Evolutionary conservation across 108 stramenopile genomes (phyloP).

Genomic region (Cylindrotheca closterium): DNA sequence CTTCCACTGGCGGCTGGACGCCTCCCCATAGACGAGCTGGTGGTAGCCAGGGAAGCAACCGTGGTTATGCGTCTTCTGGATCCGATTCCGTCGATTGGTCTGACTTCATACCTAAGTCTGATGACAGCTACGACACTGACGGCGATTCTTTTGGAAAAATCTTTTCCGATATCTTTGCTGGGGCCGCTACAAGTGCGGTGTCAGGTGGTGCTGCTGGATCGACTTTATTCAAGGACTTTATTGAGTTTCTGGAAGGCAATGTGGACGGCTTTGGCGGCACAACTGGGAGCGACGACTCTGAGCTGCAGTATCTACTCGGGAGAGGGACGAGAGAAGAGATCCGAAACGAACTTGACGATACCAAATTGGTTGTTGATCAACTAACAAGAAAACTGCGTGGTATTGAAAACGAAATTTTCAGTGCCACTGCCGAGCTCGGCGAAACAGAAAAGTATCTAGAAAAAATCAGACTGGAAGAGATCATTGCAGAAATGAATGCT

Average conservation of each 20-base stretch:
- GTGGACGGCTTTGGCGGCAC: constrained; percentile 52
- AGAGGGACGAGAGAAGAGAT: constrained; percentile 66
- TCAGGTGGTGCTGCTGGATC: constrained; percentile 33
- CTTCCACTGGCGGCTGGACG: constrained; percentile 36
- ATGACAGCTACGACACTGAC: constrained; percentile 66
- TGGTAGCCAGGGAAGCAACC: constrained; percentile 20
- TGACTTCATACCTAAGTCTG: constrained; percentile 77
- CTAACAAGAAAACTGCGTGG: constrained; percentile 49
- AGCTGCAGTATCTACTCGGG: constrained; percentile 48
- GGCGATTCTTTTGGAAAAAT: constrained; percentile 81
- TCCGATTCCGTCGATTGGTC: constrained; percentile 51
- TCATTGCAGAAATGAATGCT: constrained; percentile 63
- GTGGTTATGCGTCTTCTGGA: not conserved
- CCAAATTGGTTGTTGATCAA: constrained; percentile 67
- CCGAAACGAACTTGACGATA: constrained; percentile 80
- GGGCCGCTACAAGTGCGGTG: constrained; percentile 50
- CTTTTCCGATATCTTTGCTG: constrained; percentile 66
- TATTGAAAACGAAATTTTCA: constrained; percentile 54
- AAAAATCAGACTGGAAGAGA: constrained; percentile 67
- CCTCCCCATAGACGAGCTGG: constrained; percentile 74
- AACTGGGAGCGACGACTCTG: constrained; percentile 51
- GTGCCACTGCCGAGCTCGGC: constrained; percentile 52
- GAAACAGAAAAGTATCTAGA: constrained; percentile 48
- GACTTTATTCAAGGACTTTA: constrained; percentile 65
- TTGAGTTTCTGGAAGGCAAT: constrained; percentile 79